Base-by-base conservation (phyloP, 805 yeast genomes). In the Candida corydali region DNA sequence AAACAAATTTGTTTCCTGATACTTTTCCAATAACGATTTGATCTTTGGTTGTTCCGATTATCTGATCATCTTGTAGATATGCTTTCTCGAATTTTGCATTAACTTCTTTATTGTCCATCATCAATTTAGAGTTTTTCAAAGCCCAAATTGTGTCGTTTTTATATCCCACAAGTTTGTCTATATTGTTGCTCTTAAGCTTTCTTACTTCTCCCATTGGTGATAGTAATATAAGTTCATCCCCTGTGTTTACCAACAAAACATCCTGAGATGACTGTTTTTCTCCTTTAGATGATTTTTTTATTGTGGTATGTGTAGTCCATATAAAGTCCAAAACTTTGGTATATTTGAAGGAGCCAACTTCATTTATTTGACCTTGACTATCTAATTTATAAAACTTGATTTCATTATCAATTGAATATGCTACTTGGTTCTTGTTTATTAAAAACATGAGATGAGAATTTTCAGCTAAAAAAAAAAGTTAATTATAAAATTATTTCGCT, bases 331-430 rank as follows among this genome's bases (percentile, higher is more conserved):
- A 7, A 9, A 39, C 25, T 12, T 29, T 17, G 9, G 23, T 32
- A 14, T 23, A 26, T 8, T 22, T 29, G 8, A 39, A 23, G 4
- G 19, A 12, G 5, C 31, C 31, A 4, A 9, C 19, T 6, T 19
- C 19, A 10, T 5, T 29, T 9, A 31, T 19, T 17, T 20, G 20
- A n/a, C 27, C 42, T 9, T 39, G 15, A n/a, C 17, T 20, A 20
- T 32, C 26, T 9, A 39, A 2, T 28, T 31, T 24, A 28, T 39
- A 39, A 16, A 39, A 34, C n/a, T 30, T 22, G 2, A 39, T 26
- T 18, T 39, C 39, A 17, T 39, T 26, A 5, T 39, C 20, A 20
- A 32, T 31, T 8, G 26, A 17, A 32, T 34, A 39, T 16, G 42
- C 42, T 9, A 36, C 16, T 26, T 32, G 19, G 29, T 26, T 29